Base-by-base conservation (phyloP, 1,284 basidiomycete species). In the Apiotrichum domesticum region DNA sequence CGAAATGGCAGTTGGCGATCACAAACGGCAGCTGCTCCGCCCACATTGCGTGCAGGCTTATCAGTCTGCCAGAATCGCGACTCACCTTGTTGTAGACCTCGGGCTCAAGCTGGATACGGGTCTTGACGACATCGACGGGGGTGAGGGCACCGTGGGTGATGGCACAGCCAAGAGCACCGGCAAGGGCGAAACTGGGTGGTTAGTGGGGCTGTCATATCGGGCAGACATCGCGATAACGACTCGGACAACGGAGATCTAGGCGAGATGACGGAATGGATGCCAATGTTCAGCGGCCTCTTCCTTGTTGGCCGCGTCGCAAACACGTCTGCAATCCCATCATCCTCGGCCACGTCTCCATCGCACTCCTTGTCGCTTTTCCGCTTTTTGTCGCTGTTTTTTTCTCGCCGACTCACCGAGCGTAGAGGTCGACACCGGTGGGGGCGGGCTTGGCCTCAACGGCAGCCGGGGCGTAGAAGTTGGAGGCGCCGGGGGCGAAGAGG, bases 71-170 rank as follows among this genome's bases (percentile, higher is more conserved):
- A 21, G 21, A 21, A 21, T 10, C 6, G 2, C 54, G 15, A 69
- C 78, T 56, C 52, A 79, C 79, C 77, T 77, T 58, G 79, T 82
- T 82, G 80, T 82, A 82, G 54, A 76, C 74, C 70, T 75, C 71
- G 59, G 77, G 74, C 79, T 86, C 69, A 51, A 90, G 90, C 86
- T 97, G 93, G 86, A 97, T 96, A 81, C 94, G 90, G 77, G 93
- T 96, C 83, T 97, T 96, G 72, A 90, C 88, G 68, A 94, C 90
- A 81, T 95, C 91, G 69, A 95, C 85, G 61, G 90, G 90, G 44
- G 91, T 94, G 71, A 93, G 86, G 70, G 87, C 90, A 59, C 92
- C 93, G 78, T 97, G 93, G 66, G 93, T 96, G 77, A 93, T 58
- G 80, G 92, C 90, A 72, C 93, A 97, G 63, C 93, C 91, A 67